phyloP scores from a whole-genome alignment of 2,329 filamentous ascomycete genomes.

The Pyrenochaeta sp. region DNA sequence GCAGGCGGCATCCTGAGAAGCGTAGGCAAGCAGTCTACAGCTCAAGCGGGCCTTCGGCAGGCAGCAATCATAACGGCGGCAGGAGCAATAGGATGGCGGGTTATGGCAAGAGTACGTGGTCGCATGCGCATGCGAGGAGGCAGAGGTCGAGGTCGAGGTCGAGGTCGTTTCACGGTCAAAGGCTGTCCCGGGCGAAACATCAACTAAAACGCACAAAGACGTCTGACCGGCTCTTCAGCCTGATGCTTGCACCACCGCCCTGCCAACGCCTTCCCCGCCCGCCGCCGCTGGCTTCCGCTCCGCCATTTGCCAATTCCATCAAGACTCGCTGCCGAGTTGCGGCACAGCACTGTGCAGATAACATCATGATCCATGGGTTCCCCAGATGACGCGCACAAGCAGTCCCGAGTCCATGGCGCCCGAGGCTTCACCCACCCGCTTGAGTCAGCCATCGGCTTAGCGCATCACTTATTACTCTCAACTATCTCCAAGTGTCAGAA shows the following conservation, averaged over 20 bases:
- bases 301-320: slow-evolving; percentile 13
- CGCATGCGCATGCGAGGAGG: slow-evolving; percentile 12
- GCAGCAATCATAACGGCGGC: slow-evolving; percentile 23
- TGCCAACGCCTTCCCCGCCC: slow-evolving; percentile 4
- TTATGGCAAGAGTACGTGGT: slow-evolving; percentile 3
- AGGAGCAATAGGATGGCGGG: slow-evolving; percentile 6
- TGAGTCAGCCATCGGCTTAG: neutral
- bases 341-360: slow-evolving; percentile 12
- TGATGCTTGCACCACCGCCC: slow-evolving; percentile 4
- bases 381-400: slow-evolving; percentile 6
- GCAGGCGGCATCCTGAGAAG: slow-evolving; percentile 44
- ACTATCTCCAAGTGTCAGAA: neutral
- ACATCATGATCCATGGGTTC: too few relatives aligned
- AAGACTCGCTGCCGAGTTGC: too few relatives aligned
- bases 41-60: slow-evolving; percentile 12
- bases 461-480: neutral
- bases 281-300: slow-evolving; percentile 10
- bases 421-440: neutral
- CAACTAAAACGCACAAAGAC: slow-evolving; percentile 12
- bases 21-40: slow-evolving; percentile 1
- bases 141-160: too few relatives aligned
- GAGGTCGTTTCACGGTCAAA: slow-evolving; percentile 14
- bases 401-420: slow-evolving; percentile 9
- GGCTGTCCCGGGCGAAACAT: slow-evolving; percentile 4
- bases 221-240: neutral